Evolutionary conservation across 208 protist genomes (phyloP).

Genomic region (Acanthamoeba royreba): DNA sequence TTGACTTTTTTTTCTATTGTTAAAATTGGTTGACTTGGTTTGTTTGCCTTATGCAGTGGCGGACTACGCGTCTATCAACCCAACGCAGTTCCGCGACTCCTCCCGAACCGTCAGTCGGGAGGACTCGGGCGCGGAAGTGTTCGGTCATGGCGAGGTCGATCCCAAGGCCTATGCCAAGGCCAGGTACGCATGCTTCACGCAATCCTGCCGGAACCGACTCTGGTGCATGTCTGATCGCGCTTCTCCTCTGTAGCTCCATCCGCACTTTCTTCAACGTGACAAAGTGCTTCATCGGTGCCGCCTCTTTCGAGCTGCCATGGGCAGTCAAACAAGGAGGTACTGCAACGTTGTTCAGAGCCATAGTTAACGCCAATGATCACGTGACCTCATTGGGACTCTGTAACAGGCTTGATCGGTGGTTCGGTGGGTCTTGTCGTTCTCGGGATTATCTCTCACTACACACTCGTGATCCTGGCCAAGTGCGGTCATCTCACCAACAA

Average conservation of each 20-base stretch:
- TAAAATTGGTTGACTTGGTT: too few relatives aligned
- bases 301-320: slow-evolving; percentile 17
- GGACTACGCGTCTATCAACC: not conserved
- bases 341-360: not conserved
- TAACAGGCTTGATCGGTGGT: not conserved
- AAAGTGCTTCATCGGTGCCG: slow-evolving; percentile 22
- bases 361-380: not conserved
- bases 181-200: not conserved
- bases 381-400: not conserved
- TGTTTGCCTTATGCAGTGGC: not conserved
- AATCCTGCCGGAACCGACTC: too few relatives aligned
- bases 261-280: not conserved
- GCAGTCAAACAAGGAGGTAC: not conserved
- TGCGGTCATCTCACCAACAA: not conserved
- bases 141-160: not conserved
- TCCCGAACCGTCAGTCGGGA: not conserved
- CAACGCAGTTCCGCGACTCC: too few relatives aligned
- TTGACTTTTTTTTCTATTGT: too few relatives aligned
- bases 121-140: not conserved
- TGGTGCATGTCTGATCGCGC: too few relatives aligned
- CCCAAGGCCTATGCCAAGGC: not conserved
- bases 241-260: not conserved
- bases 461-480: slow-evolving; percentile 17
- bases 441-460: not conserved
- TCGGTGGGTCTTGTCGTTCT: not conserved